Evolutionary conservation across 2,329 filamentous ascomycete genomes (phyloP).

Genomic region (Cladophialophora chaetospira): DNA sequence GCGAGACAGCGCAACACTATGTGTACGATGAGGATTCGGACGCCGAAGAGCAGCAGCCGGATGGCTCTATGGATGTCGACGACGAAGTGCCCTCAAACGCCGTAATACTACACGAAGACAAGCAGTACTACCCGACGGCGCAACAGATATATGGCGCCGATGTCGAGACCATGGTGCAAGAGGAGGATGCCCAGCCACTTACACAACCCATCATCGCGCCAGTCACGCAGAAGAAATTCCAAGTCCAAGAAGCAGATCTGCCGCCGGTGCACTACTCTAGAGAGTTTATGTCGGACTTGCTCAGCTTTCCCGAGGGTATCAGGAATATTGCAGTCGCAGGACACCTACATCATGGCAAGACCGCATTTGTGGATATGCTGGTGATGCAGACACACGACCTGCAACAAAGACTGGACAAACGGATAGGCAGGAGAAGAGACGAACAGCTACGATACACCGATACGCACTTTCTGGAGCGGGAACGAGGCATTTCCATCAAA

Average conservation of each 20-base stretch:
- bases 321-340: conserved; percentile 90
- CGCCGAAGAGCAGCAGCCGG: conserved; percentile 63
- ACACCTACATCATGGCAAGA: conserved; percentile 96
- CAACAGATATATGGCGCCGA: conserved; percentile 92
- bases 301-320: conserved; percentile 94
- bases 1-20: conserved; percentile 78
- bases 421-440: conserved; percentile 77
- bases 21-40: conserved; percentile 71
- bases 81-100: conserved; percentile 91
- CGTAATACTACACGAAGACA: conserved; percentile 97
- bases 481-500: conserved; percentile 89
- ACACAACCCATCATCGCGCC: conserved; percentile 92
- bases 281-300: conserved; percentile 90
- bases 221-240: conserved; percentile 93
- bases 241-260: conserved; percentile 85
- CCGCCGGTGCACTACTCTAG: conserved; percentile 86
- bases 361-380: conserved; percentile 96
- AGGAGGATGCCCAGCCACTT: conserved; percentile 93
- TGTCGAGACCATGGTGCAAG: conserved; percentile 93
- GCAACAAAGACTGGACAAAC: conserved; percentile 73
- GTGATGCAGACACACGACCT: conserved; percentile 94
- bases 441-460: conserved; percentile 96
- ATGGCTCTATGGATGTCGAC: conserved; percentile 91
- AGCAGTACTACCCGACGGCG: conserved; percentile 98
- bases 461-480: conserved; percentile 82